phyloP scores from a whole-genome alignment of 371 early-diverging fungal genomes.

The Mucor ambiguus region DNA sequence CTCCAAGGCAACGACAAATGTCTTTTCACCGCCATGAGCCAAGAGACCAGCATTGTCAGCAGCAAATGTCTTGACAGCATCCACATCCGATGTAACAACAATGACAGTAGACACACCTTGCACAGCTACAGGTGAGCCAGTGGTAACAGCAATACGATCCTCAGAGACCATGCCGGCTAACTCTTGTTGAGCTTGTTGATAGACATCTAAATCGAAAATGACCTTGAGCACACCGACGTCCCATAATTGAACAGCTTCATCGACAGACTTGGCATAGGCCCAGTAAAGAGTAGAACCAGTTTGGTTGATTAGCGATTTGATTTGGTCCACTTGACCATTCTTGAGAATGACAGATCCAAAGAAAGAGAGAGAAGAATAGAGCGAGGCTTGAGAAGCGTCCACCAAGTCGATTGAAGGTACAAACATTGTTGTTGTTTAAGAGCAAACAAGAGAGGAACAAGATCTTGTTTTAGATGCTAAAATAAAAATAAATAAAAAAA shows the following conservation, averaged over 20 bases:
- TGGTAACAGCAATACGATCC: slow-evolving; percentile 48
- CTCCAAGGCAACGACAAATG: slow-evolving; percentile 41
- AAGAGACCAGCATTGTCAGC: slow-evolving; percentile 32
- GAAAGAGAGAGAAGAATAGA: slow-evolving; percentile 32
- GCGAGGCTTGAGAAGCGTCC: slow-evolving; percentile 25
- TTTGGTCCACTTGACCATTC: slow-evolving; percentile 42
- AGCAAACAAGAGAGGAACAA: not conserved
- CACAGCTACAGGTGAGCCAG: not conserved
- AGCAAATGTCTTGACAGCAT: slow-evolving; percentile 17
- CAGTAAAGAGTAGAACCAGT: slow-evolving; percentile 58
- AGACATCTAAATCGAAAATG: slow-evolving; percentile 47
- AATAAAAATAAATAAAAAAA: too few relatives aligned
- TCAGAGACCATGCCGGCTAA: slow-evolving; percentile 35
- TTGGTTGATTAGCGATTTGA: slow-evolving; percentile 39
- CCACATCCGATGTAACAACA: slow-evolving; percentile 11
- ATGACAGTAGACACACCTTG: slow-evolving; percentile 30
- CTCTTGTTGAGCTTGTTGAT: slow-evolving; percentile 26
- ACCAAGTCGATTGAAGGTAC: slow-evolving; percentile 53
- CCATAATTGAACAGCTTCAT: slow-evolving; percentile 57
- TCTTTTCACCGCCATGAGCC: slow-evolving; percentile 45
- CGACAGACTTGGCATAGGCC: slow-evolving; percentile 50
- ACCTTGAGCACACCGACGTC: slow-evolving; percentile 67
- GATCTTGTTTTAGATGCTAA: not conserved
- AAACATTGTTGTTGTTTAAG: slow-evolving; percentile 40
- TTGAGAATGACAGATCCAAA: slow-evolving; percentile 38